phyloP scores from a whole-genome alignment of 2,329 filamentous ascomycete species.

The Spiromastix sp. region DNA sequence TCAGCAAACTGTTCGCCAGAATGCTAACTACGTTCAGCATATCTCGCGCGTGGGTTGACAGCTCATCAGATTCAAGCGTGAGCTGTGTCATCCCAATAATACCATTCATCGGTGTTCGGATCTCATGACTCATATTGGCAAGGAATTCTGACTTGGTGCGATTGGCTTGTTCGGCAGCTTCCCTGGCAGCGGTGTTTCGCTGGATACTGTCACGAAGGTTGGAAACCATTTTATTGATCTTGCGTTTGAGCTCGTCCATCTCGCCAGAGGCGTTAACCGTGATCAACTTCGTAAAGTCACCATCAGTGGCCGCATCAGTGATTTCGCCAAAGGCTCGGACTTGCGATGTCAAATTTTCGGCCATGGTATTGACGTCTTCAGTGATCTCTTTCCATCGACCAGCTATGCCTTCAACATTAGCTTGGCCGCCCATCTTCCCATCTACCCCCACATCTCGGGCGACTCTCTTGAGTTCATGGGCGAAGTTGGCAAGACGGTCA shows the following conservation, averaged over 20 bases:
- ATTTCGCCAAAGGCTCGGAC: constrained; percentile 97
- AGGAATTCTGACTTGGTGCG: constrained; percentile 98
- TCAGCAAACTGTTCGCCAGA: constrained; percentile 87
- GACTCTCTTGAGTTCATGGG: constrained; percentile 88
- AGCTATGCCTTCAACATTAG: constrained; percentile 83
- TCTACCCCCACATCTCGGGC: constrained; percentile 95
- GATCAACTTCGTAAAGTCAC: constrained; percentile 93
- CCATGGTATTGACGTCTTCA: constrained; percentile 92
- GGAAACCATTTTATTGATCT: constrained; percentile 99
- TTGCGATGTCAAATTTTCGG: constrained; percentile 78
- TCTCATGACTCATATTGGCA: constrained; percentile 98
- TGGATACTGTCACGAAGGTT: constrained; percentile 94
- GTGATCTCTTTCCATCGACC: constrained; percentile 98
- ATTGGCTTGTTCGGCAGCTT: constrained; percentile 92
- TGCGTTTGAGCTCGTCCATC: constrained; percentile 97
- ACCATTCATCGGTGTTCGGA: constrained; percentile 93
- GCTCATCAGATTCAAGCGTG: constrained; percentile 85
- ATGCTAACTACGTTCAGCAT: constrained; percentile 99
- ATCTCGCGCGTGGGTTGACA: constrained; percentile 91
- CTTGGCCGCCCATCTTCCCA: constrained; percentile 96
- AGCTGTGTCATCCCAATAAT: constrained; percentile 98
- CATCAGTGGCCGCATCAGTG: constrained; percentile 92
- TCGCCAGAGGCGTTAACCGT: constrained; percentile 96
- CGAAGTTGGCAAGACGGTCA: constrained; percentile 87
- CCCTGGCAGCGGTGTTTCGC: constrained; percentile 87